phyloP scores from a whole-genome alignment of 192 early-diverging fungal species.

The Backusella luteola region DNA sequence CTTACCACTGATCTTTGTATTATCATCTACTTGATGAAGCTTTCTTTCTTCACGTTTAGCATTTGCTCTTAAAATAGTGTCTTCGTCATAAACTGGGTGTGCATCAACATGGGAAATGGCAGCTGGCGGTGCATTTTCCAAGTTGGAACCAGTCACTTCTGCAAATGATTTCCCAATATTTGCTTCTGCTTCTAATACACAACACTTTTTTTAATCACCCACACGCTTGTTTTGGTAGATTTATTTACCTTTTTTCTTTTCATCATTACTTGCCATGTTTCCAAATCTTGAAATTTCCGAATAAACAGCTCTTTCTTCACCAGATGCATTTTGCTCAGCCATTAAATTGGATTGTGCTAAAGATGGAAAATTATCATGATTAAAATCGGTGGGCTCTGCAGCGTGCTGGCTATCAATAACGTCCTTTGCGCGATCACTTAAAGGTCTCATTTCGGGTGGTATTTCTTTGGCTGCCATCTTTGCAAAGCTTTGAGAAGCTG shows the following conservation, averaged over 20 bases:
- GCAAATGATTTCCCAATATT: slow-evolving; percentile 21
- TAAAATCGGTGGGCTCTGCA: neutral
- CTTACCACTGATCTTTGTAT: neutral
- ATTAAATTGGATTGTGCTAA: slow-evolving; percentile 16
- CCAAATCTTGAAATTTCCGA: slow-evolving; percentile 14
- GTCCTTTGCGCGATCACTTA: neutral
- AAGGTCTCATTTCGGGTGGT: neutral
- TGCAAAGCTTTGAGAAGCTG: slow-evolving; percentile 25
- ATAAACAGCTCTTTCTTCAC: slow-evolving; percentile 7
- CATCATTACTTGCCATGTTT: neutral
- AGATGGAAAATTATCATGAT: slow-evolving; percentile 17
- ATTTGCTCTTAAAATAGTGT: slow-evolving; percentile 13
- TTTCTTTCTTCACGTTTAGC: slow-evolving; percentile 24
- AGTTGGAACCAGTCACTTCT: slow-evolving; percentile 17
- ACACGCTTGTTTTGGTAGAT: neutral
- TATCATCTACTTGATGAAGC: slow-evolving; percentile 5
- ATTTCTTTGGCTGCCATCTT: slow-evolving; percentile 28
- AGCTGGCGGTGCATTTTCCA: slow-evolving; percentile 26
- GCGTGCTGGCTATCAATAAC: neutral
- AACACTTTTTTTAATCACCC: neutral
- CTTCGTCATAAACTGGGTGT: slow-evolving; percentile 29
- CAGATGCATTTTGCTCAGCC: slow-evolving; percentile 4
- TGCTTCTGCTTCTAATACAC: neutral
- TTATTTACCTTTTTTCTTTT: neutral
- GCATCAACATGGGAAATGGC: slow-evolving; percentile 17